phyloP scores from a whole-genome alignment of 495 filamentous ascomycete genomes.

The Cudoniella acicularis region DNA sequence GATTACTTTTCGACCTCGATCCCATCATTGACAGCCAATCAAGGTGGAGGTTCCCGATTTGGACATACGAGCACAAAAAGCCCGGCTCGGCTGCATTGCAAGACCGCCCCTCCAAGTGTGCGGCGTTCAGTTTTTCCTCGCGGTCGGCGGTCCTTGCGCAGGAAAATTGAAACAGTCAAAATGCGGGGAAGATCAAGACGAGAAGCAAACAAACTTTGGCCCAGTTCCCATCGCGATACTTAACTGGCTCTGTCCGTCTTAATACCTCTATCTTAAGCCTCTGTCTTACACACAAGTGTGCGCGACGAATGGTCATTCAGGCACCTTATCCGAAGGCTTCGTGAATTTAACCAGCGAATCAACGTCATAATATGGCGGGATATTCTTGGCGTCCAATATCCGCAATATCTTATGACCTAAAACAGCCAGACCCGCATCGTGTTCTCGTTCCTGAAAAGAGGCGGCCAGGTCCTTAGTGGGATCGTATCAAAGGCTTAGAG shows the following conservation, averaged over 20 bases:
- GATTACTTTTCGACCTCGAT: neutral
- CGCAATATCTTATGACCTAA: slow-evolving; percentile 11
- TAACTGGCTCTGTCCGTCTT: neutral
- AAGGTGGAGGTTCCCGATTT: slow-evolving; percentile 11
- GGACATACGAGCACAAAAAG: slow-evolving; percentile 18
- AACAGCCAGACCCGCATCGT: slow-evolving; percentile 5
- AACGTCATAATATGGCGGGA: neutral
- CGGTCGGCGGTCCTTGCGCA: neutral
- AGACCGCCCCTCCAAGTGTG: neutral
- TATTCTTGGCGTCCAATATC: slow-evolving; percentile 7
- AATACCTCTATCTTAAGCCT: slow-evolving; percentile 11
- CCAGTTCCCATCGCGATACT: neutral
- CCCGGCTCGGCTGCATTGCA: neutral
- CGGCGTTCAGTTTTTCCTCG: neutral
- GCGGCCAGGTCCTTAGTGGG: neutral
- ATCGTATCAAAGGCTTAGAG: slow-evolving; percentile 27
- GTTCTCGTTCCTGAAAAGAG: neutral
- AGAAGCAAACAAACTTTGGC: neutral
- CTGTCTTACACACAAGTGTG: neutral
- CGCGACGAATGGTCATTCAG: slow-evolving; percentile 3
- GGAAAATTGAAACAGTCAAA: slow-evolving; percentile 17
- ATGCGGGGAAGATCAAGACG: slow-evolving; percentile 12
- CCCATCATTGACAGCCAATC: neutral
- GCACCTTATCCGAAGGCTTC: slow-evolving; percentile 11
- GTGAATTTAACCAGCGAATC: slow-evolving; percentile 22